These are phyloP conservation scores for Volvox carteri DNA, from an alignment of 163 green algal genomes.

Conservation along the genomic window DNA sequence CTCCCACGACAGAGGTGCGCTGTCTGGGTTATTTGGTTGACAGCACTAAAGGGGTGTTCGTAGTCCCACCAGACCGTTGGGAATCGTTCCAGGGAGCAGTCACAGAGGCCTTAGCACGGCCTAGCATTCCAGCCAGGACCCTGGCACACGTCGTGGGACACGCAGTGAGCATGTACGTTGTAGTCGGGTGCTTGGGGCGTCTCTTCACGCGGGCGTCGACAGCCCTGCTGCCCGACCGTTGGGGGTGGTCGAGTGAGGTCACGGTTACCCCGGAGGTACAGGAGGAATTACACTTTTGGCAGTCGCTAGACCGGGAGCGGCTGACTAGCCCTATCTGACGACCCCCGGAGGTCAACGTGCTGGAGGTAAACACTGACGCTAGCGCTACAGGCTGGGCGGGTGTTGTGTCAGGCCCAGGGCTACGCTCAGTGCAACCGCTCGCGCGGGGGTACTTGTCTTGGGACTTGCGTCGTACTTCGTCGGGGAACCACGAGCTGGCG, in stretches of 20 bases:
- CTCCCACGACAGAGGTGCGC: too few species aligned
- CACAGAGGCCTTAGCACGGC: not conserved
- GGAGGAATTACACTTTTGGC: not conserved
- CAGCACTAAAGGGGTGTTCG: not conserved
- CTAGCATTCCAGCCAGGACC: not conserved
- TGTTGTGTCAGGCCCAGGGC: not conserved
- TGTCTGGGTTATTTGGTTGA: not conserved
- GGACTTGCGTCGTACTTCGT: too few species aligned
- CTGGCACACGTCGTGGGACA: not conserved
- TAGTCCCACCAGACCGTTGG: not conserved
- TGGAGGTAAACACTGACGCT: not conserved
- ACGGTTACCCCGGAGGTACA: too few species aligned
- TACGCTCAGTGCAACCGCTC: not conserved
- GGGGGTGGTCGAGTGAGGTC: too few species aligned
- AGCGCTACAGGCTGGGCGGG: not conserved
- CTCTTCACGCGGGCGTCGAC: too few species aligned
- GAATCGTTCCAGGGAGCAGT: not conserved
- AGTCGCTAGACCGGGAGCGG: not conserved
- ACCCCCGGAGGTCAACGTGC: not conserved
- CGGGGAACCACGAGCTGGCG: too few species aligned
- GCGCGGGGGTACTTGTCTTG: not conserved
- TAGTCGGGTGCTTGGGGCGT: too few species aligned
- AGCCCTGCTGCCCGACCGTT: too few species aligned
- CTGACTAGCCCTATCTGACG: not conserved
- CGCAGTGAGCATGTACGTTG: not conserved